These are phyloP conservation scores for Solioccasus polychromus DNA, from an alignment of 768 basidiomycete species.

Conservation along the genomic window DNA sequence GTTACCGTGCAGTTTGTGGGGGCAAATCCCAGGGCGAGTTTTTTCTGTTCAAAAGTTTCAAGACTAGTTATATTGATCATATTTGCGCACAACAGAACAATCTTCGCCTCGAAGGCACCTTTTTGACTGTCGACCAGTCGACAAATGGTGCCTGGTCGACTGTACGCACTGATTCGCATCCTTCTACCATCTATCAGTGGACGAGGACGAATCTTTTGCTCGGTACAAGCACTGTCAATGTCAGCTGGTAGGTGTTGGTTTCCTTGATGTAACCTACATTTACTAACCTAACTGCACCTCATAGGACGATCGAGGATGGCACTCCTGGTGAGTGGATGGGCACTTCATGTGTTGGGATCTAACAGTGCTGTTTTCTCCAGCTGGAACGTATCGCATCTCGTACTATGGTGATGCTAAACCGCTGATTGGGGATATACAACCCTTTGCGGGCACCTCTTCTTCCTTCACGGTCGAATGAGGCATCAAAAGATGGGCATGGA, in stretches of 20 bases:
- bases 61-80: neutral
- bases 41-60: neutral
- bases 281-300: neutral
- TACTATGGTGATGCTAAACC: constrained; percentile 81
- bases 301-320: constrained; percentile 60
- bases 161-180: constrained; percentile 74
- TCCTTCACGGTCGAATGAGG: constrained; percentile 50
- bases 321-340: constrained; percentile 33
- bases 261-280: neutral
- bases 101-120: constrained; percentile 68
- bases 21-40: constrained; percentile 67
- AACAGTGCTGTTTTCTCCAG: constrained; percentile 28
- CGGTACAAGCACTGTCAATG: constrained; percentile 61
- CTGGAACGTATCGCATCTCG: constrained; percentile 65
- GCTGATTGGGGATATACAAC: constrained; percentile 55
- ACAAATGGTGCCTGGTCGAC: constrained; percentile 49
- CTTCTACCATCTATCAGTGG: constrained; percentile 72
- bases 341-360: neutral
- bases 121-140: constrained; percentile 61
- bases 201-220: constrained; percentile 51
- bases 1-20: constrained; percentile 67
- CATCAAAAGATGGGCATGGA: neutral
- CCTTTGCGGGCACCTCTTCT: constrained; percentile 62
- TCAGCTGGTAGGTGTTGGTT: constrained; percentile 52
- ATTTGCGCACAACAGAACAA: constrained; percentile 55